These are phyloP conservation scores for Leccinum ochraceum DNA, from an alignment of 768 basidiomycete species.

Conservation along the genomic window DNA sequence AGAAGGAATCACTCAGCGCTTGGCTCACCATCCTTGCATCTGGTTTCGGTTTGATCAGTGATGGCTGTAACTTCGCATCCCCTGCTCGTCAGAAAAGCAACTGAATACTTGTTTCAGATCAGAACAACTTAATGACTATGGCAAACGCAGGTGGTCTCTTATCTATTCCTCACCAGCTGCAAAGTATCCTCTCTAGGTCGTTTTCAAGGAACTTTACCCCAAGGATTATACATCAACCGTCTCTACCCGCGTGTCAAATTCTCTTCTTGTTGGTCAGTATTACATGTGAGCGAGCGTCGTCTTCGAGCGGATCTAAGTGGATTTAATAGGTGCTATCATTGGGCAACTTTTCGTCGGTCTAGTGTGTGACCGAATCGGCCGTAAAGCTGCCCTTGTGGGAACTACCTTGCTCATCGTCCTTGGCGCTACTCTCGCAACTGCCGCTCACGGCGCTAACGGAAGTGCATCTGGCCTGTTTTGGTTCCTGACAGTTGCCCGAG, in stretches of 20 bases:
- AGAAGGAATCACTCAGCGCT: conserved; percentile 51
- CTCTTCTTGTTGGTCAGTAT: conserved; percentile 63
- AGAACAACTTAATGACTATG: conserved; percentile 74
- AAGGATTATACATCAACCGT: conserved; percentile 57
- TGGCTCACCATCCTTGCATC: conserved; percentile 66
- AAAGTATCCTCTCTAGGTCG: conserved; percentile 45
- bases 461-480: conserved; percentile 64
- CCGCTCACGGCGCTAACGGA: conserved; percentile 61
- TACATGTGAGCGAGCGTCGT: neutral
- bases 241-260: conserved; percentile 70
- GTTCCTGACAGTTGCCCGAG: conserved; percentile 72
- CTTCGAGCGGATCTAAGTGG: conserved; percentile 3
- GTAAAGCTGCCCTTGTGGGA: conserved; percentile 70
- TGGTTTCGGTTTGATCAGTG: conserved; percentile 65
- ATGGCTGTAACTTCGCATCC: conserved; percentile 47
- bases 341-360: conserved; percentile 65
- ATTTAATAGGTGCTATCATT: conserved; percentile 53
- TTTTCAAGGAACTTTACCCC: conserved; percentile 66
- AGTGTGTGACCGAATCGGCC: conserved; percentile 71
- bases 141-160: conserved; percentile 45
- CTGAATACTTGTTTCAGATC: conserved; percentile 42
- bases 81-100: conserved; percentile 3
- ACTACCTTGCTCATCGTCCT: conserved; percentile 71
- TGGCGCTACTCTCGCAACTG: conserved; percentile 67
- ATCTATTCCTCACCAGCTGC: conserved; percentile 4